Base-by-base conservation (phyloP, 306 rosid genomes). In the Quercus parvula region DNA sequence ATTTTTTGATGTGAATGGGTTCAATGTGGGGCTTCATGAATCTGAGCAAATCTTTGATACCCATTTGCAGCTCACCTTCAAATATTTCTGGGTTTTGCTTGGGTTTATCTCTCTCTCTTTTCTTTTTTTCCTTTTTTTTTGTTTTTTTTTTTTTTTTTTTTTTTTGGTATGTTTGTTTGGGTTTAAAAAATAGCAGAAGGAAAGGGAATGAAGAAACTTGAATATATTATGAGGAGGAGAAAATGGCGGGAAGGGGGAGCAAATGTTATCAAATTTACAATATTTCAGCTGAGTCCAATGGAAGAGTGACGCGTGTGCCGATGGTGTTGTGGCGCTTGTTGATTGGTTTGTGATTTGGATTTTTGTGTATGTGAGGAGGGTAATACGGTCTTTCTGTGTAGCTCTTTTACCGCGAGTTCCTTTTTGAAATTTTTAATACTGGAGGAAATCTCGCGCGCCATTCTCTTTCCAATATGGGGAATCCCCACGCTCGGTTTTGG, bases 41-140 rank as follows among this genome's bases (percentile, higher is more conserved):
- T 73, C 86, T 89, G 88, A 94, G 99, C 76, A 94, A 97, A 87
- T 94, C 97, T 85, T 94, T 94, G 87, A 94, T 94, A 18, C 99
- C 97, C 97, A 94, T 94, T 79, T 38, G 56, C 63, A 31, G 56
- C 61, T 22, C 8, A 38, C 17, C 17, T 68, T 41, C 54, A 22
- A 28, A 79, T 78, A 58, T 49, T 75, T 70, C 66, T 69, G 85
- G 84, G 78, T 81, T 84, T 57, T 70, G 54, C 14, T 49, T 10
- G 82, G 81, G 87, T 49, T 82, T 80, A 78, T 31, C 52, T 57
- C 61, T 77, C n/a, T 83, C 56, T 41, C 1, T 38, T 27, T 2
- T 28, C 30, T 28, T 0, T 30, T 4, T 30, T 0, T 30, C 0
- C 3, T 1, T 33, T 0, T 1, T 0, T 5, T 4, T 6, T 6